phyloP scores from a whole-genome alignment of 2,329 filamentous ascomycete genomes.

The Venturiaceae sp. region DNA sequence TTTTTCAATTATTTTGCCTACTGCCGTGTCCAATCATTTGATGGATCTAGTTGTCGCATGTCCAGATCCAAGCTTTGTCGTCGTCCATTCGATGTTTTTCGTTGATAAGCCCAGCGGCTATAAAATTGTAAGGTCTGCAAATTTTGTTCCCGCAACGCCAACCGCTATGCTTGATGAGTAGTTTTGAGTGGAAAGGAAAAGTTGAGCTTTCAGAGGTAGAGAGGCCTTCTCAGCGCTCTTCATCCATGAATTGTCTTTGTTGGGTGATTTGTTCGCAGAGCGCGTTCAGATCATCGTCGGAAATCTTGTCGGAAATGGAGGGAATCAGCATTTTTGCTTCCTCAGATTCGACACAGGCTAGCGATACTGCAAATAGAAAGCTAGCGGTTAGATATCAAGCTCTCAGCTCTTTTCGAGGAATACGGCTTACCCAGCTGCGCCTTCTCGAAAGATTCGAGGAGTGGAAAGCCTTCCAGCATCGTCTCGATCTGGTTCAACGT shows the following conservation, averaged over 20 bases:
- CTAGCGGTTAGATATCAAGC: neutral
- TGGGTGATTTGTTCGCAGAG: constrained; percentile 68
- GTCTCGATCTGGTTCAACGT: constrained; percentile 92
- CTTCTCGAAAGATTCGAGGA: constrained; percentile 84
- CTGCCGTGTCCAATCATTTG: neutral
- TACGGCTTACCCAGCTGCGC: constrained; percentile 66
- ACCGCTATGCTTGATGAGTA: neutral
- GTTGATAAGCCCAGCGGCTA: neutral
- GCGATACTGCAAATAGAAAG: constrained; percentile 52
- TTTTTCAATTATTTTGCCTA: neutral
- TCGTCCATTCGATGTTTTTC: too few relatives aligned
- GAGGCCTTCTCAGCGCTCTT: neutral
- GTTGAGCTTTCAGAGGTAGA: neutral
- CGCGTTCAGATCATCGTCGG: constrained; percentile 78
- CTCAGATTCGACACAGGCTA: constrained; percentile 87
- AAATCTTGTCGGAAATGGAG: constrained; percentile 66
- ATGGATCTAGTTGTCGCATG: neutral
- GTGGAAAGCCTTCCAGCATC: constrained; percentile 66
- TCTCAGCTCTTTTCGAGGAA: neutral
- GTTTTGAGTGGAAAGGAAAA: neutral
- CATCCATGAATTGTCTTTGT: neutral
- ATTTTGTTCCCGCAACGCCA: neutral
- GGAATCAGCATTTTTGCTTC: constrained; percentile 96
- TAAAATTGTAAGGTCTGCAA: neutral
- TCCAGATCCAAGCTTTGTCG: neutral